Base-by-base conservation (phyloP, 2,329 filamentous ascomycete species). In the Monosporascus sp. region DNA sequence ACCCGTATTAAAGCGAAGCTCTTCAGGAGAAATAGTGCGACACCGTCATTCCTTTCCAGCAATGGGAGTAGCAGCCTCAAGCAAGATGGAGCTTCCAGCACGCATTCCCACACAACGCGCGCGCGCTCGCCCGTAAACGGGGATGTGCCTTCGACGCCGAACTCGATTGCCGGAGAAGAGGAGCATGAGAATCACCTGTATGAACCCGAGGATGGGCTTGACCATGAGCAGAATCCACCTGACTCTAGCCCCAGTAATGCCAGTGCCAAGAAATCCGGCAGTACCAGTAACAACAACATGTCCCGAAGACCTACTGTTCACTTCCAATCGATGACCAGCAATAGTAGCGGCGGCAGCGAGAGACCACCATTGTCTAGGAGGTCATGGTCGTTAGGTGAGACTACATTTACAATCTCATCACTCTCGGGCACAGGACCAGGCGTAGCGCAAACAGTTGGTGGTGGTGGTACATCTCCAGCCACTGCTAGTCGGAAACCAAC, bases 1-100 rank as follows among this genome's bases (percentile, higher is more conserved):
- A 72, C 75, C 57, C 75, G 74, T 58, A 70, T 79, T 62, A 72
- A 73, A 64, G 74, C 74, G 61, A 76, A 72, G 57, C 72, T 79
- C 55, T 67, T 72, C 51, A 67, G 74, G 55, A 70, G 75, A 58
- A 70, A 74, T 53, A 77, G 75, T 51, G 65, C 68, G 37, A 60
- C 68, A 31, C 66, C 68, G 46, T 70, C 73, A 40, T 59, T 72
- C 54, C 60, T 66, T 35, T 71, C 73, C 50, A 69, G 68, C 50
- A 68, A 63, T 54, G 62, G 63, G 59, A 59, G 59, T 50, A 60
- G 57, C 46, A 62, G 61, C 50, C 51, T 62, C 58, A 59, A 62
- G 54, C 61, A 52, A 53, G 63, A 59, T 51, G 55, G 61, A 61
- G 51, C 60, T 53, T 65, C 57, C 56, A 68, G 65, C 59, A 62